These are phyloP conservation scores for Trametes cubensis DNA, from an alignment of 768 basidiomycete species.

Conservation along the genomic window DNA sequence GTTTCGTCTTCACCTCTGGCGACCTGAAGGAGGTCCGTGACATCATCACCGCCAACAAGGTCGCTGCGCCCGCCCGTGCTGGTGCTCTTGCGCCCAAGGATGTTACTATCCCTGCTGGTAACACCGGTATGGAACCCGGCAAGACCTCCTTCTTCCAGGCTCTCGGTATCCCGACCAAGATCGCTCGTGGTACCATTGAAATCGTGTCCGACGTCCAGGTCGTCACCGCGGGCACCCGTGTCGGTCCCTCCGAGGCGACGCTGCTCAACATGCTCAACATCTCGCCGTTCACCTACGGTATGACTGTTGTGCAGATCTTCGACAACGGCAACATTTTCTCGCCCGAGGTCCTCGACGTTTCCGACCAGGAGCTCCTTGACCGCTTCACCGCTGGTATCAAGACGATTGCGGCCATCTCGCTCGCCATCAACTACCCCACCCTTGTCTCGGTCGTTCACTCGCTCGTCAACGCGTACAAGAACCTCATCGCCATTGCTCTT, in stretches of 20 bases:
- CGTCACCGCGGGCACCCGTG: constrained; percentile 88
- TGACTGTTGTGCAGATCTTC: constrained; percentile 97
- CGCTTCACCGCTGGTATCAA: constrained; percentile 93
- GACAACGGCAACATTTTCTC: constrained; percentile 92
- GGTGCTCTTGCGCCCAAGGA: constrained; percentile 94
- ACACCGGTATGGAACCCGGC: constrained; percentile 99
- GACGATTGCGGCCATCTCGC: constrained; percentile 93
- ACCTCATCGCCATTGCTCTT: constrained; percentile 86
- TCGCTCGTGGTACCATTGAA: constrained; percentile 99
- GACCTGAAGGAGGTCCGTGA: constrained; percentile 97
- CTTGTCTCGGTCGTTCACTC: constrained; percentile 92
- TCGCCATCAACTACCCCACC: constrained; percentile 96
- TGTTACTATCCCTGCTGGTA: constrained; percentile 89
- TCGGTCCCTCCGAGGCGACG: constrained; percentile 96
- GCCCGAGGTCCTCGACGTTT: constrained; percentile 88
- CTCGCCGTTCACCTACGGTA: constrained; percentile 99
- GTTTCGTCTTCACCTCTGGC: constrained; percentile 93
- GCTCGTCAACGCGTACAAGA: constrained; percentile 99
- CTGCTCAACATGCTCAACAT: constrained; percentile 99
- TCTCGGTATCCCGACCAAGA: constrained; percentile 98
- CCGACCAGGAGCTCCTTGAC: constrained; percentile 87
- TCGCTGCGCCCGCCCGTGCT: constrained; percentile 97
- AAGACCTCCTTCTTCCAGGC: constrained; percentile 99
- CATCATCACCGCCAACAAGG: constrained; percentile 94
- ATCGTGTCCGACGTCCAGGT: constrained; percentile 97